phyloP scores from a whole-genome alignment of 129 eudicot species.

The Cynara cardunculus region DNA sequence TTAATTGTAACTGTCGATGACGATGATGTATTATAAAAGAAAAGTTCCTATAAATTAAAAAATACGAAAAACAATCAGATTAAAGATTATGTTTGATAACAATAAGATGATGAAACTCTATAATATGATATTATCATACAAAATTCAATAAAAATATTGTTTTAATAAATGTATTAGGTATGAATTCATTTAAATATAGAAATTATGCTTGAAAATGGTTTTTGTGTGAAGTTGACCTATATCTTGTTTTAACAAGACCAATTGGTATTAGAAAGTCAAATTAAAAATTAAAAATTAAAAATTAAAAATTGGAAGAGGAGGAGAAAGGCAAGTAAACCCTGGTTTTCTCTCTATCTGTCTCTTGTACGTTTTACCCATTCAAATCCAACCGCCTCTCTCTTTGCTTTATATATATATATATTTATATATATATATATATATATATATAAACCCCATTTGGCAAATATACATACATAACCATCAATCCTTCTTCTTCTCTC shows the following conservation, averaged over 20 bases:
- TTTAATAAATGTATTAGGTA: not conserved
- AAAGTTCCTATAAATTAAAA: not conserved
- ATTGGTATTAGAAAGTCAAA: not conserved
- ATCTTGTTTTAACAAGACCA: not conserved
- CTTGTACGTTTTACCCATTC: constrained; percentile 34
- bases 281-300: not conserved
- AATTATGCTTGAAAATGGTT: not conserved
- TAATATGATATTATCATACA: not conserved
- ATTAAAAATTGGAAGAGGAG: not conserved
- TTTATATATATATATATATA: not conserved
- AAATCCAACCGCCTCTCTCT: constrained; percentile 20
- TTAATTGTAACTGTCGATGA: not conserved
- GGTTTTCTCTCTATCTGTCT: constrained; percentile 24
- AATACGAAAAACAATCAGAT: not conserved
- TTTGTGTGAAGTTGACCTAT: not conserved
- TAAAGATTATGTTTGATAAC: not conserved
- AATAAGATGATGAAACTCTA: not conserved
- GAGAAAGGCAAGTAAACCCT: constrained; percentile 49
- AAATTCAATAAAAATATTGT: not conserved
- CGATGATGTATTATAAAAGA: not conserved
- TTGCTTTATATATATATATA: not conserved
- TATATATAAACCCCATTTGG: not conserved
- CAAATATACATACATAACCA: not conserved
- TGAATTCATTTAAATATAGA: not conserved
- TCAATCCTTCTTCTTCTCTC: not conserved